These are phyloP conservation scores for Chloranthus sessilifolius DNA, from an alignment of 164 flowering plant genomes.

Conservation along the genomic window DNA sequence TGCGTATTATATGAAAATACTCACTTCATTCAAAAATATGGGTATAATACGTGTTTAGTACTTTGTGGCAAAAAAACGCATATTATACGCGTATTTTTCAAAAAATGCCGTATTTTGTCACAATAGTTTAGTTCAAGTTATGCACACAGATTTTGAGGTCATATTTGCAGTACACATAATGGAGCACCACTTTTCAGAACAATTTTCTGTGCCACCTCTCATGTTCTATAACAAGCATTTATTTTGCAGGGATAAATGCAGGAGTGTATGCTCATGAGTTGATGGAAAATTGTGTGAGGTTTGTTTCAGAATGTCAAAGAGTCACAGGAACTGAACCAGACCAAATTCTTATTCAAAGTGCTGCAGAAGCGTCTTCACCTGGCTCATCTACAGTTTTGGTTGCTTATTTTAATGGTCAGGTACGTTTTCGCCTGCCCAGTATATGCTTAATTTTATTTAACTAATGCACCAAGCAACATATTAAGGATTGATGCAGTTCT, in stretches of 20 bases:
- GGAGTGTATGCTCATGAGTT: conserved; percentile 66
- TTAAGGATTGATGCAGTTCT: background rate
- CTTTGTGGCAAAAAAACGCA: too few species aligned
- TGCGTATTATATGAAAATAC: too few species aligned
- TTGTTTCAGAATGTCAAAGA: conserved; percentile 30
- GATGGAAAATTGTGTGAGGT: conserved; percentile 51
- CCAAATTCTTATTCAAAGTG: conserved; percentile 50
- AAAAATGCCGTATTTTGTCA: too few species aligned
- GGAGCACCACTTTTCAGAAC: too few species aligned
- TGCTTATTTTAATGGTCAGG: conserved; percentile 78
- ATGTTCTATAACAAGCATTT: too few species aligned
- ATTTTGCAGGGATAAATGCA: conserved; percentile 44
- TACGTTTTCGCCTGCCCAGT: conserved; percentile 14
- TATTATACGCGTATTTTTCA: too few species aligned
- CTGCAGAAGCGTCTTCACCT: conserved; percentile 39
- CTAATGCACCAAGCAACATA: background rate
- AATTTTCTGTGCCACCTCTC: background rate
- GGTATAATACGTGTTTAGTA: too few species aligned
- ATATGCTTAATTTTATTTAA: conserved; percentile 1
- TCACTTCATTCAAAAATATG: too few species aligned
- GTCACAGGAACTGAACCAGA: conserved; percentile 24
- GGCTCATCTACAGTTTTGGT: conserved; percentile 75
- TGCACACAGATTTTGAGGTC: too few species aligned
- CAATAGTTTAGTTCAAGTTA: too few species aligned
- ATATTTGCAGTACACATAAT: too few species aligned